Percentiles rank a stretch among this genome's conserved stretches.
Evolutionary conservation across 2,329 filamentous ascomycete genomes (phyloP).

Genomic region (Xylariaceae sp.): DNA sequence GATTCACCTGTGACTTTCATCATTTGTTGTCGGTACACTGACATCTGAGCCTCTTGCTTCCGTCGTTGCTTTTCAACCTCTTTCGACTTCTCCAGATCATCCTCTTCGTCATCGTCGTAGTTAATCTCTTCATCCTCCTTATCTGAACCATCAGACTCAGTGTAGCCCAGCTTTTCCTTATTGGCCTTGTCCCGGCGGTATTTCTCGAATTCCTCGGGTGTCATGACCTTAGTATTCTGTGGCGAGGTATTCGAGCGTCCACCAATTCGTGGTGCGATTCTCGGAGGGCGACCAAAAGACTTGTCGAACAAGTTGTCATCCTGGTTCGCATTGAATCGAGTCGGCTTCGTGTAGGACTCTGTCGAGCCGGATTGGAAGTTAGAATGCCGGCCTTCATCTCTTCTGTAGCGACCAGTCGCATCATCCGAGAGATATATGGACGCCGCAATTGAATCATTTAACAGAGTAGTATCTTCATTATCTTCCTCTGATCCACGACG

Average conservation of each 20-base stretch:
- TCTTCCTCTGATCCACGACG: constrained; percentile 46
- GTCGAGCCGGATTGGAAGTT: constrained; percentile 36
- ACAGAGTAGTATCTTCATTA: constrained; percentile 59
- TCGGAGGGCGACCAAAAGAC: constrained; percentile 47
- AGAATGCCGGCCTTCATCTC: constrained; percentile 47
- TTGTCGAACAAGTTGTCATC: constrained; percentile 63
- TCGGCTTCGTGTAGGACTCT: constrained; percentile 41
- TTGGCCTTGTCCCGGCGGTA: constrained; percentile 77
- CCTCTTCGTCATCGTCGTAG: constrained; percentile 69
- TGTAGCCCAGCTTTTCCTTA: constrained; percentile 52
- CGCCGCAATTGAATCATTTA: constrained; percentile 59
- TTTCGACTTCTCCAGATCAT: constrained; percentile 77
- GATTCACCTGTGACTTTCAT: constrained; percentile 91
- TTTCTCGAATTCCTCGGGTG: constrained; percentile 82
- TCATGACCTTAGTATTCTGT: constrained; percentile 79
- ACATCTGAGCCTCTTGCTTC: constrained; percentile 89
- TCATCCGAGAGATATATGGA: constrained; percentile 51
- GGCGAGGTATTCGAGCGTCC: constrained; percentile 45
- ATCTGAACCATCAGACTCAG: constrained; percentile 48
- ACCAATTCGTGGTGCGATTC: constrained; percentile 45
- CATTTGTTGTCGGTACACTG: constrained; percentile 92
- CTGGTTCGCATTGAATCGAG: constrained; percentile 41
- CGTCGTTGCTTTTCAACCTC: constrained; percentile 76
- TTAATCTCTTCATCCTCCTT: constrained; percentile 52
- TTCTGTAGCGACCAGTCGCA: constrained; percentile 43